Percentiles rank a stretch among this genome's conserved stretches.
Conservation (phyloP, 768 basidiomycete genomes). For the Exsudoporus frostii region DNA sequence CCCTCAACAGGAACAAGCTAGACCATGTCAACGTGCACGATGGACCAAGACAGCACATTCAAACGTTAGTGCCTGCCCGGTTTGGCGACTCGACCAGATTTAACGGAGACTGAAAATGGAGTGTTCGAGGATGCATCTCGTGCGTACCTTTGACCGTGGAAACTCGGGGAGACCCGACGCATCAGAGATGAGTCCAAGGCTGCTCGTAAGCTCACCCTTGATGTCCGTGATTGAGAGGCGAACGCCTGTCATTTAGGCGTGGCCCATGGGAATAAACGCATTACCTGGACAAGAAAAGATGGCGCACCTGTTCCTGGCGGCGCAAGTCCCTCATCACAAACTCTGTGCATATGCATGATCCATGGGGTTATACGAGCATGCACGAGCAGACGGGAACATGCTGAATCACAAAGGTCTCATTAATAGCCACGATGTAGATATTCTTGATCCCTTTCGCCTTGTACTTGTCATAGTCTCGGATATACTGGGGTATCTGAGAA, state of each 20-base stretch:
- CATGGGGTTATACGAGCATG: neutral
- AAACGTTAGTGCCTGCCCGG: neutral
- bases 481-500: constrained; percentile 60
- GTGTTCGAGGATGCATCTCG: no score
- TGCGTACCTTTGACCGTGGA: constrained; percentile 58
- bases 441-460: constrained; percentile 71
- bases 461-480: constrained; percentile 65
- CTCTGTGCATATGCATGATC: constrained; percentile 36
- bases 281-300: neutral
- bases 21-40: constrained; percentile 59
- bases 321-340: constrained; percentile 67
- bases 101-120: neutral
- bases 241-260: constrained; percentile 36
- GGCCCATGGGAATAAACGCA: neutral
- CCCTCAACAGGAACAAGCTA: constrained; percentile 51
- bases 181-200: constrained; percentile 60
- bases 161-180: constrained; percentile 61
- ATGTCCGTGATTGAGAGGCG: constrained; percentile 73
- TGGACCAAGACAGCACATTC: neutral
- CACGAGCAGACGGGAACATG: constrained; percentile 7
- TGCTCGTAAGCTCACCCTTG: constrained; percentile 51
- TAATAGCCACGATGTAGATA: constrained; percentile 71
- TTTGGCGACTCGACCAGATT: neutral
- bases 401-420: constrained; percentile 74
- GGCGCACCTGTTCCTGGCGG: constrained; percentile 52